Evolutionary conservation across 2,329 filamentous ascomycete genomes (phyloP), one percentile per base, ranked within the genome.

Genomic region (Fusarium equiseti): DNA sequence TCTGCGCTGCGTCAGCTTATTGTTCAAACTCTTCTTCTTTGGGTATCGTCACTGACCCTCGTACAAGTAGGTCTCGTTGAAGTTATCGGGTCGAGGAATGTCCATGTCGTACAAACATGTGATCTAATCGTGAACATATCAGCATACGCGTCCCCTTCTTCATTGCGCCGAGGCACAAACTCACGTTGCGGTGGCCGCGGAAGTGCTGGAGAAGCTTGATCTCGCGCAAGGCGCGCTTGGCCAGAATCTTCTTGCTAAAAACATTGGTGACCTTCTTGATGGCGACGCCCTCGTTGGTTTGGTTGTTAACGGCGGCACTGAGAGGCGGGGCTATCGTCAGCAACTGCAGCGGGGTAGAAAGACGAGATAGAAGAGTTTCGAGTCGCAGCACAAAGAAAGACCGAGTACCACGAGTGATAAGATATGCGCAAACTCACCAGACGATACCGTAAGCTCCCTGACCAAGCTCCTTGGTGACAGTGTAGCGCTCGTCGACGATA

Each of bases 231-330:
- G 96, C 96, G 79, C 96, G 93, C 90, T 99, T 99, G 77, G 96
- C 96, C 74, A 99, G 88, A 76, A 99, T 99, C 90, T 98, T 98
- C 86, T 99, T 99, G 88, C 94, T 98, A 84, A 99, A 99, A 77
- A 99, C 95, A 92, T 99, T 99, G 85, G 96, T 99, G 81, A 99
- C 94, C 84, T 99, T 99, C 85, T 99, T 99, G 87, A 99, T 96
- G 77, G 96, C 96, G 70, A 99, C 95, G 43, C 95, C 95, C 80
- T 99, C 96, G 77, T 90, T 91, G 32, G 92, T 97, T 81, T 94
- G 90, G 79, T 90, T 91, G 86, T 98, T 98, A 73, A 94, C 93
- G 59, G 96, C 96, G 66, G 96, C 95, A 82, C 95, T 97, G 80
- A 38, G 51, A 74, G 73, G 72, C 74, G 76, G 75, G 74, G 70